Conservation (phyloP, 306 rosid genomes). For the Inga leiocalycina region DNA sequence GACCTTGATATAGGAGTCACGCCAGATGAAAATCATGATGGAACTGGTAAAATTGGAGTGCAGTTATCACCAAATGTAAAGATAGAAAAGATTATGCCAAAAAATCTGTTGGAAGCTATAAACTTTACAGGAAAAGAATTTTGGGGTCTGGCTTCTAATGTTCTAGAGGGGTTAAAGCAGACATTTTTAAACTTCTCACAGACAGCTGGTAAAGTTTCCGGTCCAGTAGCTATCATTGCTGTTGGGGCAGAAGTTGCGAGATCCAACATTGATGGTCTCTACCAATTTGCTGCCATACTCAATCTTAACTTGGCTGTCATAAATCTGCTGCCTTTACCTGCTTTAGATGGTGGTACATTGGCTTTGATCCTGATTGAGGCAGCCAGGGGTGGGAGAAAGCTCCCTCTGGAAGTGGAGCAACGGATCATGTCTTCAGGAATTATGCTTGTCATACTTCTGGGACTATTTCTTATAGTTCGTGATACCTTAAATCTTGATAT, state of each 20-base stretch:
- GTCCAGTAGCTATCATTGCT: conserved; percentile 78
- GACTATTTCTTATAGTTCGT: conserved; percentile 76
- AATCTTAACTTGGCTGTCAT: conserved; percentile 73
- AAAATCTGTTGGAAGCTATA: conserved; percentile 50
- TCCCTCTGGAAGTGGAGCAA: conserved; percentile 92
- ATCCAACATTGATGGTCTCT: conserved; percentile 70
- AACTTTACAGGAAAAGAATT: conserved; percentile 58
- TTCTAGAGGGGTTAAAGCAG: conserved; percentile 66
- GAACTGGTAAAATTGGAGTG: conserved; percentile 96
- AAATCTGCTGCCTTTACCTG: conserved; percentile 77
- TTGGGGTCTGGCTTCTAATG: conserved; percentile 58
- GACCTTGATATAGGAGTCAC: conserved; percentile 70
- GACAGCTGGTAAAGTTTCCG: conserved; percentile 72
- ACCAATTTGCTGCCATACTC: conserved; percentile 73
- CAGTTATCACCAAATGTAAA: conserved; percentile 84
- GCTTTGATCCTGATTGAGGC: conserved; percentile 72
- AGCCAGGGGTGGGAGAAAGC: conserved; percentile 90
- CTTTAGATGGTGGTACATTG: conserved; percentile 73
- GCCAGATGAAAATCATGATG: conserved; percentile 87
- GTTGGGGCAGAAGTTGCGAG: conserved; percentile 81
- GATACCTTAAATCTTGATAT: conserved; percentile 94
- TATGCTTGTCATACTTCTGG: conserved; percentile 76
- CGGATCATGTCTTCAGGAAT: conserved; percentile 90
- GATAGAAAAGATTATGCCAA: conserved; percentile 63
- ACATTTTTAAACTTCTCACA: conserved; percentile 71